phyloP scores from a whole-genome alignment of 768 basidiomycete genomes.

The Chalciporus sphaerocephalus region DNA sequence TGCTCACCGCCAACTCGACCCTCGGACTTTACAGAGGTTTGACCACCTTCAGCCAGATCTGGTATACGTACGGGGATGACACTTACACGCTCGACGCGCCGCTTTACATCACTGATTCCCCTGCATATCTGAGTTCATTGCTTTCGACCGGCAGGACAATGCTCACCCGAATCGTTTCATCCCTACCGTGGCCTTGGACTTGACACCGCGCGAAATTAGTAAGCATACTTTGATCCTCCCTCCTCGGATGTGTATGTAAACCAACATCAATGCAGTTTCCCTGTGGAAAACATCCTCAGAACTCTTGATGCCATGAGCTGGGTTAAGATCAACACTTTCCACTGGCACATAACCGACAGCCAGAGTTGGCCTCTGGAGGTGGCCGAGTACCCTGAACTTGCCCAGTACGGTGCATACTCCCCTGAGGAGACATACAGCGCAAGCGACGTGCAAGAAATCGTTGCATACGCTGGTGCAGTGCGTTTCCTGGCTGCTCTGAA shows the following conservation, averaged over 20 bases:
- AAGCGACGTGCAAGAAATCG: conserved; percentile 53
- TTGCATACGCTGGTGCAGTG: conserved; percentile 67
- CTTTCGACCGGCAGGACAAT: neutral
- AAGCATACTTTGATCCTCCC: conserved; percentile 2
- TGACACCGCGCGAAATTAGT: conserved; percentile 47
- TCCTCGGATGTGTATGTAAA: neutral
- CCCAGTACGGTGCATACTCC: conserved; percentile 66
- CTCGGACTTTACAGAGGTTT: conserved; percentile 52
- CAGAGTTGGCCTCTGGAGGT: conserved; percentile 77
- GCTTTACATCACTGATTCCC: conserved; percentile 40
- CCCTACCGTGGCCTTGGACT: conserved; percentile 41
- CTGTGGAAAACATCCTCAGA: conserved; percentile 36
- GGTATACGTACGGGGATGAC: conserved; percentile 35
- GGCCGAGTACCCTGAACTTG: conserved; percentile 54
- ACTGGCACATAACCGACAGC: conserved; percentile 83
- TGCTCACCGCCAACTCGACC: conserved; percentile 41
- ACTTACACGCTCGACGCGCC: conserved; percentile 41
- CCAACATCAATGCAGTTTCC: conserved; percentile 28
- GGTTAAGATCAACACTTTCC: conserved; percentile 64
- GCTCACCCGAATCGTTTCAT: conserved; percentile 1
- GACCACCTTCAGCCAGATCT: conserved; percentile 53
- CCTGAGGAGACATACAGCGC: conserved; percentile 47
- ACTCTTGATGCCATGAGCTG: conserved; percentile 52
- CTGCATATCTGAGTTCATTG: conserved; percentile 40
- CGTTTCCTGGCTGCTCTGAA: conserved; percentile 23